phyloP scores from a whole-genome alignment of 352 stramenopile species.

The Phytopythium ostracodes region DNA sequence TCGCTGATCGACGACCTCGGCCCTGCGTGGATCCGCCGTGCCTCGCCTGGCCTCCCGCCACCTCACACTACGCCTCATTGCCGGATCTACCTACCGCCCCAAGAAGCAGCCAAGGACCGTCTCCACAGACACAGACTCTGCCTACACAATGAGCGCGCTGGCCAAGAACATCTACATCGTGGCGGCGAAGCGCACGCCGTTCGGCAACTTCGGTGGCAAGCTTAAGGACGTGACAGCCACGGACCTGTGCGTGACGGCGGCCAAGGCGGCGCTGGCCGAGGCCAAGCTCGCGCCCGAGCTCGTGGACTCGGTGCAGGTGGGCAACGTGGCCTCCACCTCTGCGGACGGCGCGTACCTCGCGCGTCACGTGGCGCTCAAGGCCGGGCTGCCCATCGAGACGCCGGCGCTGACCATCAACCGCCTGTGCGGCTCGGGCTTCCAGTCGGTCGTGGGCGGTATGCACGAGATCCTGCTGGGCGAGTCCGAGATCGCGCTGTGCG shows the following conservation, averaged over 20 bases:
- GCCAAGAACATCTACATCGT: slow-evolving; percentile 94
- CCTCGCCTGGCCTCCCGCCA: neutral
- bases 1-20: no score
- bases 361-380: slow-evolving; percentile 93
- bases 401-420: slow-evolving; percentile 97
- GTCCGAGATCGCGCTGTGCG: slow-evolving; percentile 87
- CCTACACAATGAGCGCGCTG: slow-evolving; percentile 27
- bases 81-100: slow-evolving; percentile 1
- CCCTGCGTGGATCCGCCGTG: neutral
- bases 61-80: neutral
- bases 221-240: slow-evolving; percentile 92
- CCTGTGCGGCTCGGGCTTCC: slow-evolving; percentile 96
- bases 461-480: slow-evolving; percentile 91
- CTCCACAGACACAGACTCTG: neutral
- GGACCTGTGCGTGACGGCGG: slow-evolving; percentile 85
- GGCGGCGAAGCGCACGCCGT: slow-evolving; percentile 94
- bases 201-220: slow-evolving; percentile 93
- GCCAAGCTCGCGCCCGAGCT: slow-evolving; percentile 81
- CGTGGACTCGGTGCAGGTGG: slow-evolving; percentile 93
- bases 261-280: slow-evolving; percentile 79
- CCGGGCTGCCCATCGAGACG: slow-evolving; percentile 82
- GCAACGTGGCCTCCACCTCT: slow-evolving; percentile 95
- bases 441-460: slow-evolving; percentile 92
- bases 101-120: slow-evolving; percentile 2
- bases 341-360: slow-evolving; percentile 93